phyloP scores from a whole-genome alignment of 768 basidiomycete genomes.

The Russula dissimulans region DNA sequence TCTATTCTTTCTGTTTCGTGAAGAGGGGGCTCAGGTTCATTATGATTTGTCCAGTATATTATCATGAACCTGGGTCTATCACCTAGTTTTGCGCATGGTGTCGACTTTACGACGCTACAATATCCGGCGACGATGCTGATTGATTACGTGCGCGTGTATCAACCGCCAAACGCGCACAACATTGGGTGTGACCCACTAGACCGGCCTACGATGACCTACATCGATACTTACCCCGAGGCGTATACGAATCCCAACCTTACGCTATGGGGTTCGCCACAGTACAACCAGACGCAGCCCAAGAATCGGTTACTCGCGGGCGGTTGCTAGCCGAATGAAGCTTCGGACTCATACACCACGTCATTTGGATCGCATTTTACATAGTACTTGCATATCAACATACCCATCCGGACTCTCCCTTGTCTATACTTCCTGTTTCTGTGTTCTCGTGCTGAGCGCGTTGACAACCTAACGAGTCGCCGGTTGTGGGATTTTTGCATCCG shows the following conservation, averaged over 20 bases:
- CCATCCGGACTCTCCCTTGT: neutral
- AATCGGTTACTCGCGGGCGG: slow-evolving; percentile 2
- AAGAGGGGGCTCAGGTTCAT: neutral
- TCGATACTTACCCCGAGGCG: slow-evolving; percentile 61
- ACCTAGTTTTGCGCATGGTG: slow-evolving; percentile 54
- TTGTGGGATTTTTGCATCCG: neutral
- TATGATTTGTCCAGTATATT: slow-evolving; percentile 46
- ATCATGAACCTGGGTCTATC: slow-evolving; percentile 84
- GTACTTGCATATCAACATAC: neutral
- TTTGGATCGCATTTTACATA: neutral
- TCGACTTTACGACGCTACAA: slow-evolving; percentile 60
- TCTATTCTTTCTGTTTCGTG: neutral
- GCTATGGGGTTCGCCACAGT: slow-evolving; percentile 43
- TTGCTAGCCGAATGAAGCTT: neutral
- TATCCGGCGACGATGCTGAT: slow-evolving; percentile 71
- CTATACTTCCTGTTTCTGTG: neutral
- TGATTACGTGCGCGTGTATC: slow-evolving; percentile 90
- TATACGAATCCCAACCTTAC: slow-evolving; percentile 78
- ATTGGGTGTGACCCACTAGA: slow-evolving; percentile 77
- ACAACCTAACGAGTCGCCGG: neutral
- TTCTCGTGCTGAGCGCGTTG: neutral
- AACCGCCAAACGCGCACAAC: slow-evolving; percentile 57
- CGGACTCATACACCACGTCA: neutral
- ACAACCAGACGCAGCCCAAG: slow-evolving; percentile 15
- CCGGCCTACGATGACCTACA: slow-evolving; percentile 78